These are phyloP conservation scores for Pseudogymnoascus sp. DNA, from an alignment of 2,329 filamentous ascomycete species.

Conservation along the genomic window DNA sequence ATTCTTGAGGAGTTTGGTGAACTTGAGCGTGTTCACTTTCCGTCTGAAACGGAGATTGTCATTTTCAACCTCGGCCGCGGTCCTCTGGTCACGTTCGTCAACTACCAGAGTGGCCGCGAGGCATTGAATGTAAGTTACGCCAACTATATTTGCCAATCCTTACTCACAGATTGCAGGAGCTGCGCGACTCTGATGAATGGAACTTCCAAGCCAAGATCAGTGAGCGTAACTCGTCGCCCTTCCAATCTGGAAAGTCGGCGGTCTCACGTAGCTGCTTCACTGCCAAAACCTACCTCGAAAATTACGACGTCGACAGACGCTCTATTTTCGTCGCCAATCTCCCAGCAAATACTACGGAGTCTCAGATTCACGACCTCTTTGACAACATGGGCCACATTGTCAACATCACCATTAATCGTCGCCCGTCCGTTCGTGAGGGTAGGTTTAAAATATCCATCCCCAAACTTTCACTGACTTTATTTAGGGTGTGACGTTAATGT, in stretches of 20 bases:
- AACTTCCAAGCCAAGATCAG: conserved; percentile 18
- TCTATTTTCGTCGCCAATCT: conserved; percentile 44
- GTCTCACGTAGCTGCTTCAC: not conserved
- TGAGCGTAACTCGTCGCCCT: not conserved
- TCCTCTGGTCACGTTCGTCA: conserved; percentile 43
- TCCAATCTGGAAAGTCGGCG: not conserved
- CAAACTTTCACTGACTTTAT: conserved; percentile 14
- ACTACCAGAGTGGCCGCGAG: conserved; percentile 45
- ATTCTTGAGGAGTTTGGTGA: conserved; percentile 40
- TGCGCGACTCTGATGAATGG: conserved; percentile 22
- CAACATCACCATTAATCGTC: conserved; percentile 27
- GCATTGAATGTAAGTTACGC: conserved; percentile 38
- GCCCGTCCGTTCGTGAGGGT: conserved; percentile 26
- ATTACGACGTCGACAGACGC: conserved; percentile 38
- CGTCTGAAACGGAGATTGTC: conserved; percentile 21
- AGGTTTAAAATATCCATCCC: conserved; percentile 8
- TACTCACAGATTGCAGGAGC: conserved; percentile 17
- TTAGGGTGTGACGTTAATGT: conserved; percentile 25
- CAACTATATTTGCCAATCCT: not conserved
- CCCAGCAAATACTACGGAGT: conserved; percentile 32
- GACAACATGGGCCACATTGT: conserved; percentile 34
- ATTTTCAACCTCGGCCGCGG: conserved; percentile 28
- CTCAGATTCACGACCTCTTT: conserved; percentile 33
- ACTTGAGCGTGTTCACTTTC: conserved; percentile 28
- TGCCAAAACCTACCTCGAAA: conserved; percentile 23